These are phyloP conservation scores for Torulaspora delbrueckii DNA, from an alignment of 805 yeast species.

Conservation along the genomic window DNA sequence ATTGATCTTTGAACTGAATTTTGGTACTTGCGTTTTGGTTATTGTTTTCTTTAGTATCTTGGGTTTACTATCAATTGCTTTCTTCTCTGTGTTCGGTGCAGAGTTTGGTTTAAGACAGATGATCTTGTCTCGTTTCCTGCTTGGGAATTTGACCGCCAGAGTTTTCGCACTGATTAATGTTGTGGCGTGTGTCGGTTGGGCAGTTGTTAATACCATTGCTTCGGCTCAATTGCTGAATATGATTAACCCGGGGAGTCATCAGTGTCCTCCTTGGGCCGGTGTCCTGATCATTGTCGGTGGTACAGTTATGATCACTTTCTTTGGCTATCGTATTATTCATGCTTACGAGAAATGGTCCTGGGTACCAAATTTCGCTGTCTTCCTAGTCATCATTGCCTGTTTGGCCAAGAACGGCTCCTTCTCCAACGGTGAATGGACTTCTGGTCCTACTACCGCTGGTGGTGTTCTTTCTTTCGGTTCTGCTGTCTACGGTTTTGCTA, in stretches of 20 bases:
- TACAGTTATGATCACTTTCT: constrained; percentile 71
- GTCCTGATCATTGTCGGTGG: constrained; percentile 63
- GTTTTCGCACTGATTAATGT: constrained; percentile 72
- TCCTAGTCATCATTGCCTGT: constrained; percentile 74
- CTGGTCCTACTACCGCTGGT: constrained; percentile 72
- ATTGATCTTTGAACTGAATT: constrained; percentile 58
- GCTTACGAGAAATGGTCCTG: constrained; percentile 78
- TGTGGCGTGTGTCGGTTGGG: constrained; percentile 91
- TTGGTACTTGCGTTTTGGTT: constrained; percentile 63
- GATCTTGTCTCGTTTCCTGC: constrained; percentile 68
- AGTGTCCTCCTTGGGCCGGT: constrained; percentile 87
- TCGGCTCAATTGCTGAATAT: constrained; percentile 78
- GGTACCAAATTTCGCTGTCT: constrained; percentile 72
- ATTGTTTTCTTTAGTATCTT: constrained; percentile 69
- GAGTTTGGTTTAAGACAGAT: constrained; percentile 84
- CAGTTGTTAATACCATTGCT: constrained; percentile 85
- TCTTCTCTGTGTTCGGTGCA: constrained; percentile 77
- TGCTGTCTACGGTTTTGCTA: constrained; percentile 78
- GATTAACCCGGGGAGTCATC: constrained; percentile 50
- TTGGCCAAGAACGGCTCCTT: constrained; percentile 63
- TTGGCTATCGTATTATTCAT: constrained; percentile 82
- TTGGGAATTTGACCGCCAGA: constrained; percentile 72
- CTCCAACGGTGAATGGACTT: constrained; percentile 43
- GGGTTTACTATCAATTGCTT: constrained; percentile 76
- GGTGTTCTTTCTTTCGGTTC: constrained; percentile 77